phyloP scores from a whole-genome alignment of 495 filamentous ascomycete species.

The Tuber melanosporum region DNA sequence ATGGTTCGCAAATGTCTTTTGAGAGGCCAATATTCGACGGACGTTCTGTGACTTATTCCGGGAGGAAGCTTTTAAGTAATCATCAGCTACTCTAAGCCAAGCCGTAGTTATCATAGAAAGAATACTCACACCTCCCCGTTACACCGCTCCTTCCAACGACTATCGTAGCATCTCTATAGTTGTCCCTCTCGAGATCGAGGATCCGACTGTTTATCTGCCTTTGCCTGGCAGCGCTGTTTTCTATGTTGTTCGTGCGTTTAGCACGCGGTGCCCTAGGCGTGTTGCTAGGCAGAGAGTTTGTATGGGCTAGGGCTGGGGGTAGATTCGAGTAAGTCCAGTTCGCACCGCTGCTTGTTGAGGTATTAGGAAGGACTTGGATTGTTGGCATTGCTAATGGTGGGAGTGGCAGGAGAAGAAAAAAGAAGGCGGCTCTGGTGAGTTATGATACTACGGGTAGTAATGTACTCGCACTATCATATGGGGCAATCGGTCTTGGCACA shows the following conservation, averaged over 20 bases:
- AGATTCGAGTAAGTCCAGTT: constrained; percentile 41
- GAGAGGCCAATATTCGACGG: constrained; percentile 80
- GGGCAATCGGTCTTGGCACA: background rate
- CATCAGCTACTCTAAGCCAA: background rate
- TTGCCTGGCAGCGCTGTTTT: constrained; percentile 37
- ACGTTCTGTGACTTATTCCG: constrained; percentile 57
- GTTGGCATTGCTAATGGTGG: constrained; percentile 29
- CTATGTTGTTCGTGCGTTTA: constrained; percentile 33
- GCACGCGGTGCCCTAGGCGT: constrained; percentile 42
- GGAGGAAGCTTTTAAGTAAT: constrained; percentile 14
- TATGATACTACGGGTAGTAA: background rate
- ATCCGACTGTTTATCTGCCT: constrained; percentile 39
- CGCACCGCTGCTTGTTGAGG: constrained; percentile 11
- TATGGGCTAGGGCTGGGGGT: constrained; percentile 40
- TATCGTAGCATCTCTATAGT: constrained; percentile 32
- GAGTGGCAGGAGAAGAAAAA: background rate
- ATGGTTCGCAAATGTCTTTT: constrained; percentile 89
- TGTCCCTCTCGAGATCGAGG: constrained; percentile 40
- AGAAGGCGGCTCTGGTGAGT: background rate
- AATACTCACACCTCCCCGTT: constrained; percentile 17
- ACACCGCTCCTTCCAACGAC: background rate
- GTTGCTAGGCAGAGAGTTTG: constrained; percentile 43
- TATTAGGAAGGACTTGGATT: constrained; percentile 40
- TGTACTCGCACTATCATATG: background rate
- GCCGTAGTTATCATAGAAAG: background rate